Conservation (phyloP, 2,329 filamentous ascomycete genomes). For the Tolypocladium amazonense region DNA sequence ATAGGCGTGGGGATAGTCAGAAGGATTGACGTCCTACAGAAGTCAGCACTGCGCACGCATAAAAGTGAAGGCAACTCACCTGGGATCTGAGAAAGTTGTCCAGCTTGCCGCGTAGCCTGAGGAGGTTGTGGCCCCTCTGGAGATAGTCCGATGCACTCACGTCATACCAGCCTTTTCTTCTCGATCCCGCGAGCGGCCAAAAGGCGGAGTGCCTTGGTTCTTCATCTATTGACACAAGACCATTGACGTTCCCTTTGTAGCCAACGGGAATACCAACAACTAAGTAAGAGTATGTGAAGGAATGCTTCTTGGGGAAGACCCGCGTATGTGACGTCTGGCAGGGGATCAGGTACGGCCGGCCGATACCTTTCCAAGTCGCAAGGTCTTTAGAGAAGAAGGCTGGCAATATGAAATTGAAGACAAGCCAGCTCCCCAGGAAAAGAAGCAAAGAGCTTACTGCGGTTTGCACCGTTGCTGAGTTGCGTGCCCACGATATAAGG, state of each 20-base stretch:
- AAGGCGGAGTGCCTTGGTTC: conserved; percentile 2
- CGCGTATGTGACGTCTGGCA: conserved; percentile 55
- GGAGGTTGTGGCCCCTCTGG: conserved; percentile 35
- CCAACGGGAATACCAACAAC: conserved; percentile 57
- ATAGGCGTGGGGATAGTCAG: conserved; percentile 56
- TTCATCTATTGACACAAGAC: conserved; percentile 40
- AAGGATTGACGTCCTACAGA: conserved; percentile 43
- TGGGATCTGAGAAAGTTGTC: conserved; percentile 45
- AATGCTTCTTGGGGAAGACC: conserved; percentile 56
- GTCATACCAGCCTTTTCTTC: conserved; percentile 39
- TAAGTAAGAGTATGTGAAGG: conserved; percentile 62
- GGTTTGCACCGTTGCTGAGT: neutral
- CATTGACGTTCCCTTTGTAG: conserved; percentile 44
- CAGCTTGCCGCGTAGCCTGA: conserved; percentile 54
- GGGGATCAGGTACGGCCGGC: conserved; percentile 48
- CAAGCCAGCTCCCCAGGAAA: neutral
- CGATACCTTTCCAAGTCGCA: conserved; percentile 3
- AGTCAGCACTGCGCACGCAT: conserved; percentile 4
- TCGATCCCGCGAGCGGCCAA: conserved; percentile 4
- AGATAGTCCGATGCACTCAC: conserved; percentile 53
- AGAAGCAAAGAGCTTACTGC: no score
- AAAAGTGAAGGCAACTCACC: conserved; percentile 25
- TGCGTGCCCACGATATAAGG: neutral
- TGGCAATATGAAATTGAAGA: neutral
- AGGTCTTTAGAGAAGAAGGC: neutral